These are phyloP conservation scores for Fusarium musae DNA, from an alignment of 2,329 filamentous ascomycete species.

Conservation along the genomic window DNA sequence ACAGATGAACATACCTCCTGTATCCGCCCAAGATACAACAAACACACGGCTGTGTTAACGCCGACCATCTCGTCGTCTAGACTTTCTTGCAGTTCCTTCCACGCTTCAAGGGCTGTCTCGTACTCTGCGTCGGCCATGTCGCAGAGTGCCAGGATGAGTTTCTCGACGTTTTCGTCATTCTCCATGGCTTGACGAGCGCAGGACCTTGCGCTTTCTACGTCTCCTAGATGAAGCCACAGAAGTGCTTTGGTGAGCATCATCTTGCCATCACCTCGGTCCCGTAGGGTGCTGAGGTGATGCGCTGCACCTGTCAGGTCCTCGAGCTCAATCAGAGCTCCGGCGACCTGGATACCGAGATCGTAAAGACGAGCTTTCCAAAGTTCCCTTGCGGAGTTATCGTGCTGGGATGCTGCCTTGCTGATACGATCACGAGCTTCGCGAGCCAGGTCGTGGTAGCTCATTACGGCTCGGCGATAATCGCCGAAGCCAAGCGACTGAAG, in stretches of 20 bases:
- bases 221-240: conserved; percentile 82
- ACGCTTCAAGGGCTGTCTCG: conserved; percentile 68
- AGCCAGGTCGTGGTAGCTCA: conserved; percentile 90
- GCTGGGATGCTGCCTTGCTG: conserved; percentile 55
- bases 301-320: conserved; percentile 85
- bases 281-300: conserved; percentile 74
- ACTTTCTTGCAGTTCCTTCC: conserved; percentile 62
- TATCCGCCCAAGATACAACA: conserved; percentile 84
- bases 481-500: conserved; percentile 88
- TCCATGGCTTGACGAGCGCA: conserved; percentile 55
- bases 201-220: conserved; percentile 72
- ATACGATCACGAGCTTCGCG: conserved; percentile 77
- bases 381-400: conserved; percentile 65
- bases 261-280: conserved; percentile 52
- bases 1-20: conserved; percentile 64
- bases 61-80: conserved; percentile 73
- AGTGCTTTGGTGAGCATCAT: conserved; percentile 67
- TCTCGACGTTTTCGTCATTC: conserved; percentile 52
- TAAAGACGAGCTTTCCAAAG: conserved; percentile 78
- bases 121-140: conserved; percentile 84
- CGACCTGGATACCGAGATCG: conserved; percentile 78
- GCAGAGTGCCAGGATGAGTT: conserved; percentile 73
- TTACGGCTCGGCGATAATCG: conserved; percentile 84
- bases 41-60: conserved; percentile 85
- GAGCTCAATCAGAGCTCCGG: conserved; percentile 81